These are phyloP conservation scores for Ascochyta viciae-villosae DNA, from an alignment of 2,329 filamentous ascomycete genomes.

Conservation along the genomic window DNA sequence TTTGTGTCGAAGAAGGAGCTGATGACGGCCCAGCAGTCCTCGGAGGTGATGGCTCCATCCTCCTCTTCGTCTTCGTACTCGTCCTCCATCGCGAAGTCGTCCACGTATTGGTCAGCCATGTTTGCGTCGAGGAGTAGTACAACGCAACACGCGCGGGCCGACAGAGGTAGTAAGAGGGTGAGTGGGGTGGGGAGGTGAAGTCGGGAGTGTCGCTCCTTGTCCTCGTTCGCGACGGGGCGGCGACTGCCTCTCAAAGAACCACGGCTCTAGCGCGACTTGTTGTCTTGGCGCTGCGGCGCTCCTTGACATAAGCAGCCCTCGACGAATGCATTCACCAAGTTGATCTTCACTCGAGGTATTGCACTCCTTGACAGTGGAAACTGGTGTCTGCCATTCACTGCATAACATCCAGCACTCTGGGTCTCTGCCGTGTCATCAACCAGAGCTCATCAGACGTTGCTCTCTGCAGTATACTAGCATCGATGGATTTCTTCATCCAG, in stretches of 20 bases:
- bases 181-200: slow-evolving; percentile 21
- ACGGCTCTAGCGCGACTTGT: slow-evolving; percentile 12
- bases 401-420: too few species aligned
- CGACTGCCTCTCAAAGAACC: slow-evolving; percentile 35
- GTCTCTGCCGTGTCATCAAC: too few species aligned
- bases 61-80: slow-evolving; percentile 65
- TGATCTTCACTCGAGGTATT: neutral
- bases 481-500: neutral
- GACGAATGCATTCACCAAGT: neutral
- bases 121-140: slow-evolving; percentile 17
- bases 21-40: slow-evolving; percentile 99
- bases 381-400: too few species aligned
- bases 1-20: slow-evolving; percentile 96
- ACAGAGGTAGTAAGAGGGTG: slow-evolving; percentile 13
- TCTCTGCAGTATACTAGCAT: neutral
- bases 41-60: slow-evolving; percentile 80
- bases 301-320: neutral
- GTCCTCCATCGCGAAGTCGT: slow-evolving; percentile 70
- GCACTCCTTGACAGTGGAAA: too few species aligned
- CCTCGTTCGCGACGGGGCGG: slow-evolving; percentile 28
- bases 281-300: slow-evolving; percentile 1
- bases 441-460: too few species aligned
- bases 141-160: slow-evolving; percentile 11
- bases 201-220: slow-evolving; percentile 25
- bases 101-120: slow-evolving; percentile 63